Evolutionary conservation across 2,329 filamentous ascomycete species (phyloP).

Genomic region (Rhexocercosporidium sp.): DNA sequence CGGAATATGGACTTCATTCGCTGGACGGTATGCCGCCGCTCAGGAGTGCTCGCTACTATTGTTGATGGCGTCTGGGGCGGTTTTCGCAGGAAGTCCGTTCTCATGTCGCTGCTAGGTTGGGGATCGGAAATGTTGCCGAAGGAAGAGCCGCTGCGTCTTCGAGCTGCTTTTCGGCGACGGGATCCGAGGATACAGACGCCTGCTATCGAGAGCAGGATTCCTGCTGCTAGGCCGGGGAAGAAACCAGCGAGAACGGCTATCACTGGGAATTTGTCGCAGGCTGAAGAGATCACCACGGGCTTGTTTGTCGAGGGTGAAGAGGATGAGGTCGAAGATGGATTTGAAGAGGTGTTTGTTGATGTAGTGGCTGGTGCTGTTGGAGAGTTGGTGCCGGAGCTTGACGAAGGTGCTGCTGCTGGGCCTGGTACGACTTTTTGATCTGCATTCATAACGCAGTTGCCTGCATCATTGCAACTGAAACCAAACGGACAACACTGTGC

Average conservation of each 20-base stretch:
- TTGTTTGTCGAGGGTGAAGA: conserved; percentile 21
- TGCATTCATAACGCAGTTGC: conserved; percentile 55
- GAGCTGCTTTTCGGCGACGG: conserved; percentile 30
- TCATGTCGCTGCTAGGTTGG: conserved; percentile 49
- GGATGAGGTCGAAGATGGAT: conserved; percentile 11
- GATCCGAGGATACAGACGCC: conserved; percentile 45
- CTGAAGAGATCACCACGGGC: conserved; percentile 27
- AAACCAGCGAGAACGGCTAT: conserved; percentile 37
- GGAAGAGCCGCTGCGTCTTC: conserved; percentile 45
- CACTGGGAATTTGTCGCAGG: conserved; percentile 36
- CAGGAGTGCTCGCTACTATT: conserved; percentile 19
- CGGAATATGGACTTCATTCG: conserved; percentile 38
- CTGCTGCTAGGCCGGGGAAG: conserved; percentile 53
- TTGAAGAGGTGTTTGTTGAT: conserved; percentile 6
- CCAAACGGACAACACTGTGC: conserved; percentile 73
- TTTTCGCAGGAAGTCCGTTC: conserved; percentile 59
- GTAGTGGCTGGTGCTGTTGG: conserved; percentile 34
- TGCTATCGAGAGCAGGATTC: conserved; percentile 50
- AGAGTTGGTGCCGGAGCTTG: conserved; percentile 19
- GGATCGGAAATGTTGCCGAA: conserved; percentile 56
- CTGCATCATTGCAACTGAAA: conserved; percentile 58
- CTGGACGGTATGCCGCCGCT: conserved; percentile 25
- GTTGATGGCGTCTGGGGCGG: conserved; percentile 33
- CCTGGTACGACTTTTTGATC: conserved; percentile 51
- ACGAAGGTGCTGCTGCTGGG: conserved; percentile 25